phyloP scores from a whole-genome alignment of 192 early-diverging fungal genomes.

The Gamsiella multidivaricata region DNA sequence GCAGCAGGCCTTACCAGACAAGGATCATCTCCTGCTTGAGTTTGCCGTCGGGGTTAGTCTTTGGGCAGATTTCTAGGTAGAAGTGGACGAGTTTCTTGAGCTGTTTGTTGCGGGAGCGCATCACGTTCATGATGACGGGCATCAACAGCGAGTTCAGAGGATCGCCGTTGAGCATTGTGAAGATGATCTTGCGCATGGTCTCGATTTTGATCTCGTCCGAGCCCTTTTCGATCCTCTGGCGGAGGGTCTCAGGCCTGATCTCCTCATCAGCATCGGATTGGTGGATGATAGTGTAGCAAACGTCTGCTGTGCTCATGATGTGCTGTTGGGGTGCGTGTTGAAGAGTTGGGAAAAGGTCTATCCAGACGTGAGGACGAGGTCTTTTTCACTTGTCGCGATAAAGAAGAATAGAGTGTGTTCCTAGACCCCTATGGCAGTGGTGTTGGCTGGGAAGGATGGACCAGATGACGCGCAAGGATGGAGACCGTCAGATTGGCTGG shows the following conservation, averaged over 20 bases:
- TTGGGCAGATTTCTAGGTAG: slow-evolving; percentile 98
- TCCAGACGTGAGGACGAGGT: too few relatives aligned
- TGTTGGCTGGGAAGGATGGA: neutral
- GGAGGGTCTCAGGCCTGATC: slow-evolving; percentile 77
- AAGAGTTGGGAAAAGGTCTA: neutral
- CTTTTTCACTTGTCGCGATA: neutral
- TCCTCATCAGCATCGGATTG: slow-evolving; percentile 73
- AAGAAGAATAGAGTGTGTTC: neutral
- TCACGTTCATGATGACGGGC: slow-evolving; percentile 98
- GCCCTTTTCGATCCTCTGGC: slow-evolving; percentile 86
- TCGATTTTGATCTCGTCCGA: slow-evolving; percentile 93
- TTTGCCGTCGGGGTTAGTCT: slow-evolving; percentile 89
- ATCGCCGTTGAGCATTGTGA: slow-evolving; percentile 94
- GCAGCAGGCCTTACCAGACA: slow-evolving; percentile 74
- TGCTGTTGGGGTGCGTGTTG: neutral
- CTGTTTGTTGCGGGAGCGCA: slow-evolving; percentile 95
- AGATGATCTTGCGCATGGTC: slow-evolving; percentile 93
- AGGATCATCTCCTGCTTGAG: slow-evolving; percentile 96
- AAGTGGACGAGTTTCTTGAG: slow-evolving; percentile 97
- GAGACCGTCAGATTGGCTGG: too few relatives aligned
- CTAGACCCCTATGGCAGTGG: neutral
- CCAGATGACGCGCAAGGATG: neutral
- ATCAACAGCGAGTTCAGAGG: slow-evolving; percentile 89
- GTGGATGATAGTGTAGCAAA: slow-evolving; percentile 73
- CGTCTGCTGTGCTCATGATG: slow-evolving; percentile 58